Base-by-base conservation (phyloP, 1,284 basidiomycete genomes). In the Fomitopsis schrenkii region DNA sequence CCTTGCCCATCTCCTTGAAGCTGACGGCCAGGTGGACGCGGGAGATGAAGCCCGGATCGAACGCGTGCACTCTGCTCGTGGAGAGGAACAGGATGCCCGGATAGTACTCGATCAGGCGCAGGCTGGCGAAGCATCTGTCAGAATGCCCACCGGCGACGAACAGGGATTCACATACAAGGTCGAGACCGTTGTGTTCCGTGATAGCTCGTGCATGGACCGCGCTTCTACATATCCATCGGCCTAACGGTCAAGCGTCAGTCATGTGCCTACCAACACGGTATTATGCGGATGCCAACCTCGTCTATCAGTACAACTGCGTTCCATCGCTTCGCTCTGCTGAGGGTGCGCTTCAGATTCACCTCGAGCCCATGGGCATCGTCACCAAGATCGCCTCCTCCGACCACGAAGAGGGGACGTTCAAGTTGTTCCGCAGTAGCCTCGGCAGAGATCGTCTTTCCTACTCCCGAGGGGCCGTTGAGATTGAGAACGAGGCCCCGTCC, bases 41-140 rank as follows among this genome's bases (percentile, higher is more conserved):
- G 22, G 84, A 86, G 57, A 85, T 78, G 80, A 88, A 88, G 12
- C 86, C 86, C 65, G 84, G 82, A 69, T 88, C 86, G 70, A 87
- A 87, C 3, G 81, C 77, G 62, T 81, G 80, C 52, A 88, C 80
- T 44, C 86, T 80, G 69, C 87, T 88, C 22, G 86, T 87, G 26
- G 87, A 87, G 52, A 89, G 76, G 78, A 89, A 87, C 57, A 88
- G 79, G 68, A 86, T 83, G 4, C 84, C 84, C 45, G 81, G 80
- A 72, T 86, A 85, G 70, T 86, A 87, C 69, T 88, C 85, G 58
- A 87, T 78, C 65, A 83, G 81, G 28, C 83, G 82, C 45, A 85
- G 74, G 76, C 65, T 59, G 61, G 9, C 44, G 0, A 19, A 30
- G 14, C 62, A 58, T 41, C 22, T 41, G 22, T 38, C 17, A 22